Conservation (phyloP, 441 rosid genomes). For the Pelargonium australe region DNA sequence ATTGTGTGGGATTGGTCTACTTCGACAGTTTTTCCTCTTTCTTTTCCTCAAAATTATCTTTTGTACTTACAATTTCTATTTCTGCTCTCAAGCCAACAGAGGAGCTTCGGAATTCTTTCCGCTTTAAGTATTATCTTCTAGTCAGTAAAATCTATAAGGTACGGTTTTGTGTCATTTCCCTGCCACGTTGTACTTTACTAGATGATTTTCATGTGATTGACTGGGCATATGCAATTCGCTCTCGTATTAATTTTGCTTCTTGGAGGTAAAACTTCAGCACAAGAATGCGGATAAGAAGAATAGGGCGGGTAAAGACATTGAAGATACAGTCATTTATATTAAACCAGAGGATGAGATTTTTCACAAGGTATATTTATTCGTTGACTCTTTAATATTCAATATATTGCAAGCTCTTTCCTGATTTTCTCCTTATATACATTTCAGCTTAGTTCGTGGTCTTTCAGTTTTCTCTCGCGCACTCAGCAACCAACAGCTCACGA, state of each 20-base stretch:
- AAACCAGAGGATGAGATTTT: constrained; percentile 87
- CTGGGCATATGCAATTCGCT: not conserved
- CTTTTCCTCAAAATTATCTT: not conserved
- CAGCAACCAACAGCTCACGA: constrained; percentile 50
- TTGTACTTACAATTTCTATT: constrained; percentile 15
- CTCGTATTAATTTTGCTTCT: not conserved
- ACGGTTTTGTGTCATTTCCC: constrained; percentile 4
- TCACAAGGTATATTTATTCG: constrained; percentile 42
- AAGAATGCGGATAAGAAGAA: constrained; percentile 38
- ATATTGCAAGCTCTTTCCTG: constrained; percentile 5
- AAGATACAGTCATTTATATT: constrained; percentile 44
- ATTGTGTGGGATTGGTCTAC: constrained; percentile 19
- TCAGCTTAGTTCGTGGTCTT: constrained; percentile 82
- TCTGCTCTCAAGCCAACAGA: constrained; percentile 56
- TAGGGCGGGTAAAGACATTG: constrained; percentile 24
- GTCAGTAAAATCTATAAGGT: constrained; percentile 76
- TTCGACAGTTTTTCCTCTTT: constrained; percentile 9
- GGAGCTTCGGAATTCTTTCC: constrained; percentile 53
- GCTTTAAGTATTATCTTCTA: constrained; percentile 52
- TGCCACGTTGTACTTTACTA: constrained; percentile 7
- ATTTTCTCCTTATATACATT: constrained; percentile 21
- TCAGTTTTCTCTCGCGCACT: constrained; percentile 48
- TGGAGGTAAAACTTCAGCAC: constrained; percentile 33
- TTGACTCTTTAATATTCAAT: not conserved
- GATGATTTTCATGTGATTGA: not conserved